Evolutionary conservation across 345 rosid genomes (phyloP).

Genomic region (Orychophragmus violaceus): DNA sequence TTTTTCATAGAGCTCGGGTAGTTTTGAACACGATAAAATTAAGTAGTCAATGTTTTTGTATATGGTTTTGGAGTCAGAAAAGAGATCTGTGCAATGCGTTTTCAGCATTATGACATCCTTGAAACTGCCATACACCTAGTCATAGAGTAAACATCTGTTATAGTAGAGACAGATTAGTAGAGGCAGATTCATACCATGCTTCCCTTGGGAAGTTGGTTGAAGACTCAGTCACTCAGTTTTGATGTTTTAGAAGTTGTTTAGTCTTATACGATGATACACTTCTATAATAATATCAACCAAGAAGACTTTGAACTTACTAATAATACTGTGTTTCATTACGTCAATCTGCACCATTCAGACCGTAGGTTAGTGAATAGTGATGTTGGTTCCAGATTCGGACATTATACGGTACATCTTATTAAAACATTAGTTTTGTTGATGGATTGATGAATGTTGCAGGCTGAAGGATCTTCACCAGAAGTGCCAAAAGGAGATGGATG

Average conservation of each 20-base stretch:
- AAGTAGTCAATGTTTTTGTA: too few relatives aligned
- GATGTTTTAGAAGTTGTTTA: background rate
- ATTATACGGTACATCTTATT: background rate
- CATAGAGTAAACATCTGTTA: background rate
- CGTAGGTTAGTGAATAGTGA: background rate
- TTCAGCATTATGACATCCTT: background rate
- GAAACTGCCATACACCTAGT: background rate
- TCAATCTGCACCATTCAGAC: background rate
- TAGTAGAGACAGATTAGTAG: background rate
- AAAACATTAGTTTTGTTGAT: background rate
- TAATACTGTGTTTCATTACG: background rate
- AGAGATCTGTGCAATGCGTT: too few relatives aligned
- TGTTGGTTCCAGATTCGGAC: background rate
- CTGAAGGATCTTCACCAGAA: constrained; percentile 85
- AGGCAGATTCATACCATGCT: too few relatives aligned
- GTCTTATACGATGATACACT: background rate
- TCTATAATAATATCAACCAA: background rate
- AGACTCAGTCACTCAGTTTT: background rate
- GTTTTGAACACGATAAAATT: too few relatives aligned
- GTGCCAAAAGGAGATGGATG: constrained; percentile 92
- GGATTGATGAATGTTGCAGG: constrained; percentile 39
- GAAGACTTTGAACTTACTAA: background rate
- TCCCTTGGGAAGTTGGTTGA: background rate
- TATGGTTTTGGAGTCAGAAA: too few relatives aligned
- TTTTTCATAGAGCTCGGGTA: too few relatives aligned